These are phyloP conservation scores for Leishmania arabica DNA, from an alignment of 208 protist species.

Conservation along the genomic window DNA sequence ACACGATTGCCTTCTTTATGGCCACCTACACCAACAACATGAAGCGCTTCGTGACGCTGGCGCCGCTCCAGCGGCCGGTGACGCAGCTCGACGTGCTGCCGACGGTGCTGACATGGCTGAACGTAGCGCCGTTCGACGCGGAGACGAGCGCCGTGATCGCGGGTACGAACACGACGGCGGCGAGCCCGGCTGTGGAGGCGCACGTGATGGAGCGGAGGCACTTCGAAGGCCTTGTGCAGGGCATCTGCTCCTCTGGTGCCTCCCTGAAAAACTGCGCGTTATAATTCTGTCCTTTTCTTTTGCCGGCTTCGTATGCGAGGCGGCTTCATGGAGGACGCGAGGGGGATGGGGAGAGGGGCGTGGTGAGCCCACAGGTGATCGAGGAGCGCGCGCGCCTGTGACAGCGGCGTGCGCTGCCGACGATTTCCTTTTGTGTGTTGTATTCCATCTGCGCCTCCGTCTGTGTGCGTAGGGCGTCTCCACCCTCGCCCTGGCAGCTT, in stretches of 20 bases:
- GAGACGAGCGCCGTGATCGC: conserved; percentile 39
- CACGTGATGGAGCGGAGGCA: conserved; percentile 24
- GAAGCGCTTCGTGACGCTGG: conserved; percentile 43
- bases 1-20: conserved; percentile 67
- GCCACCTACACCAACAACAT: conserved; percentile 55
- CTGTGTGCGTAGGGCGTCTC: background rate
- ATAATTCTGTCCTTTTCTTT: background rate
- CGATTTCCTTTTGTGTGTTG: conserved; percentile 1
- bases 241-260: conserved; percentile 68
- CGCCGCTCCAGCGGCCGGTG: conserved; percentile 41
- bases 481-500: background rate
- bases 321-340: background rate
- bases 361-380: background rate
- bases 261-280: conserved; percentile 40
- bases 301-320: no score
- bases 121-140: conserved; percentile 60
- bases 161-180: conserved; percentile 36
- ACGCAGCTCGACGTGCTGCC: conserved; percentile 73
- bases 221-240: conserved; percentile 62
- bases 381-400: background rate
- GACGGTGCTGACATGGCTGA: conserved; percentile 76
- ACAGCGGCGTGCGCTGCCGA: background rate
- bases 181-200: conserved; percentile 27
- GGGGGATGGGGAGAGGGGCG: conserved; percentile 9
- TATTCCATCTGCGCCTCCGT: background rate